Evolutionary conservation across 192 early-diverging fungal species (phyloP), one percentile per base, ranked within the genome.

Genomic region (Podila clonocystis): DNA sequence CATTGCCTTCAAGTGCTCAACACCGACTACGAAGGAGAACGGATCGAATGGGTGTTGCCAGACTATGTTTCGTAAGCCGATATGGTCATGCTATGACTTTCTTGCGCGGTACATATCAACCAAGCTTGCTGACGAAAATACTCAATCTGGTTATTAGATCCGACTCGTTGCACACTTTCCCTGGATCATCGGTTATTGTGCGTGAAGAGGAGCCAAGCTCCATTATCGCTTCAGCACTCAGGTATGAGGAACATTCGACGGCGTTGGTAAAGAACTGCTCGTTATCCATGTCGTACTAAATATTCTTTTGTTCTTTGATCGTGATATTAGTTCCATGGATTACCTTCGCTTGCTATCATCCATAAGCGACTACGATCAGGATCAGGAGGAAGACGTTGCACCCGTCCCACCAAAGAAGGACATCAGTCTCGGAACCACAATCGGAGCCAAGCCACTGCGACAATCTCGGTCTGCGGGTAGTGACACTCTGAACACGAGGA

Each of bases 121-220:
- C 41, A 57, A 22, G 57, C 5, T 33, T 61, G 0, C 30, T 20
- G 0, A 61, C 26, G 26, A 17, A 19, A 1, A 22, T 30, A 17
- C 26, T 24, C 24, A 13, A 19, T 63, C 24, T 61, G 9, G 31
- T n/a, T 19, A 48, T 22, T 73, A 71, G 58, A 33, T 71, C 62
- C 3, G 61, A 80, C 3, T 59, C 61, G 3, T 60, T 84, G 11
- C 96, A 97, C 69, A 85, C 97, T 2, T 94, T 99, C 68, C 90
- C 92, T 13, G 93, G 91, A 31, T 96, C 95, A 2, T 85, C 89
- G 6, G 86, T 98, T 11, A 91, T 97, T 50, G 88, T 97, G 15
- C 87, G 95, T 50, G 95, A 98, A 78, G 85, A 93, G 20, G 96
- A 98, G 64, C 95, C 94, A 13, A 94, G 91, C 73, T 96, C 95